Evolutionary conservation across 2,329 filamentous ascomycete species (phyloP), one percentile per base, ranked within the genome.

Genomic region (Xylariaceae sp.): DNA sequence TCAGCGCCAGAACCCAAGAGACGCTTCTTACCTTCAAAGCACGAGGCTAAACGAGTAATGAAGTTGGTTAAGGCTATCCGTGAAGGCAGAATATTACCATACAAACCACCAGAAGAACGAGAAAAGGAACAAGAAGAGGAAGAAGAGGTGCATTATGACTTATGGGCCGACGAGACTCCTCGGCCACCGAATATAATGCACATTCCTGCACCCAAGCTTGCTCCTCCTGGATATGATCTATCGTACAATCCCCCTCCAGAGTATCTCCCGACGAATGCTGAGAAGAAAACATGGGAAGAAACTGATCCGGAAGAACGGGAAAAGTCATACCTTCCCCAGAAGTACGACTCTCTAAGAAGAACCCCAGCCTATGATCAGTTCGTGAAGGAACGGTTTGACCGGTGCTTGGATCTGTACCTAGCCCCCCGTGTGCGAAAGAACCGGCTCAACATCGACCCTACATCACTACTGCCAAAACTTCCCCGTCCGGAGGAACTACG

Each of bases 191-290:
- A 97, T 71, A 80, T 89, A 29, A 97, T 97, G 92, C 91, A 97
- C 67, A 88, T 97, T 49, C 89, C 94, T 13, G 93, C 94, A 1
- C 94, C 94, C 4, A 99, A 99, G 71, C 80, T 95, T 43, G 86
- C 93, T 23, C 93, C 94, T 30, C 94, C 94, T 23, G 92, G 92
- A 46, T 97, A 96, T 71, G 92, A 96, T 66, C 85, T 97, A 71
- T 96, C 91, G 68, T 97, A 99, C 72, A 96, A 97, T 73, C 94
- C 94, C 20, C 94, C 95, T 43, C 84, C 88, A 3, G 94, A 99
- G 76, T 99, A 97, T 70, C 78, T 99, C 2, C 95, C 93, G 1
- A 89, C 90, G 49, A 84, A 88, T 66, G 86, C 89, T 32, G 94
- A 99, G 76, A 90, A 82, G 70, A 85, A 89, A 62, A 82, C 82